These are phyloP conservation scores for Piloderma croceum DNA, from an alignment of 768 basidiomycete species.

Conservation along the genomic window DNA sequence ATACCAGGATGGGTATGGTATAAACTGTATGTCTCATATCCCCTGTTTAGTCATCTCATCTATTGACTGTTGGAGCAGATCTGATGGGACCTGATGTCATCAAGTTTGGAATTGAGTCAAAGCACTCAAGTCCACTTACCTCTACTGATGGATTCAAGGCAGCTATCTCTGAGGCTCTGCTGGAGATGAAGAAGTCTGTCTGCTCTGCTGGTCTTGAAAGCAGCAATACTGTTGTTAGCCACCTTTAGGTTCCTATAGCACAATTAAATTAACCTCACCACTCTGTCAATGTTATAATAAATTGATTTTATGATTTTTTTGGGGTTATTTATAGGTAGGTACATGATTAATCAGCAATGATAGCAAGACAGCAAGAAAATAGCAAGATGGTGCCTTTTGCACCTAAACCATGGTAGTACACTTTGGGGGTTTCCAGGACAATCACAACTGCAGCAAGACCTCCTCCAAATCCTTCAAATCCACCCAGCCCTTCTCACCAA, in stretches of 20 bases:
- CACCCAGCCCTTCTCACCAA: conserved; percentile 33
- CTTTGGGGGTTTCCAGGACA: too few relatives aligned
- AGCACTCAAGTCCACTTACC: conserved; percentile 61
- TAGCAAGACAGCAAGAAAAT: too few relatives aligned
- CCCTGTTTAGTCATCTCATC: conserved; percentile 3
- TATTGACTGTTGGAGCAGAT: conserved; percentile 41
- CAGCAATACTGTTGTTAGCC: too few relatives aligned
- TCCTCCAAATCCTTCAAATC: conserved; percentile 24
- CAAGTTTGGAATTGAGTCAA: conserved; percentile 94
- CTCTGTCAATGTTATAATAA: neutral
- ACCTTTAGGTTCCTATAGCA: too few relatives aligned
- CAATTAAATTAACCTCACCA: too few relatives aligned
- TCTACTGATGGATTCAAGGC: conserved; percentile 45
- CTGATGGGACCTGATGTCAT: conserved; percentile 71
- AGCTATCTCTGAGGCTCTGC: conserved; percentile 3
- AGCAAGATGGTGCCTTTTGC: too few relatives aligned
- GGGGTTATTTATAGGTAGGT: neutral
- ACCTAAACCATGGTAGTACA: too few relatives aligned
- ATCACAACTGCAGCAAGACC: conserved; percentile 3
- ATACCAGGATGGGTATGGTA: conserved; percentile 86
- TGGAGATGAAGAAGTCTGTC: conserved; percentile 1
- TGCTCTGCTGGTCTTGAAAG: too few relatives aligned
- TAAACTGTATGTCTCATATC: conserved; percentile 65
- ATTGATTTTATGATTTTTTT: neutral
- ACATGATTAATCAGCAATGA: too few relatives aligned